Percentiles rank a stretch among this genome's conserved stretches.
Evolutionary conservation across 225 moss, liverwort and hornwort species (phyloP).

Genomic region (Takakia lepidozioides): DNA sequence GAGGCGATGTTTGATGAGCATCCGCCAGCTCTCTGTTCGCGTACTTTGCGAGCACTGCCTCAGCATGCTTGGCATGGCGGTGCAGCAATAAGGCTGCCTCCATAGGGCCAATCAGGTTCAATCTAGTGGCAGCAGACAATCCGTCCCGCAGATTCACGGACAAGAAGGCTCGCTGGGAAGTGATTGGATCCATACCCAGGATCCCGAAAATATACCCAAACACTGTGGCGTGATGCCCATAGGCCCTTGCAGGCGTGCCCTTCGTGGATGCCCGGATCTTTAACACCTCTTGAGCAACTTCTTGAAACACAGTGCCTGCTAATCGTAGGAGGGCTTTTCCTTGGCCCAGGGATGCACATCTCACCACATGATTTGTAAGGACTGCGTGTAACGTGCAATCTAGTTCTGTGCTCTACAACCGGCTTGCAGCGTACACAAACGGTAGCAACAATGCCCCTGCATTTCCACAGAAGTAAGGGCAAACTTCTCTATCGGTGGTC

Average conservation of each 20-base stretch:
- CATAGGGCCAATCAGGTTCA: constrained; percentile 83
- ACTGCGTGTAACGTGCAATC: constrained; percentile 66
- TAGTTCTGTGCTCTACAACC: constrained; percentile 23
- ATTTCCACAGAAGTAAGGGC: constrained; percentile 54
- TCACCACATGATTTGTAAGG: constrained; percentile 77
- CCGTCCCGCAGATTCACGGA: constrained; percentile 72
- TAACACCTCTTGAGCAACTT: constrained; percentile 55
- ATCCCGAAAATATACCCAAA: constrained; percentile 76
- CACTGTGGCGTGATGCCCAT: constrained; percentile 73
- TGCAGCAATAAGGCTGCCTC: constrained; percentile 84
- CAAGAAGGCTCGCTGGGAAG: constrained; percentile 72
- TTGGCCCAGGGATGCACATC: constrained; percentile 70
- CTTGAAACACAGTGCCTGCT: constrained; percentile 51
- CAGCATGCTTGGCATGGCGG: constrained; percentile 46
- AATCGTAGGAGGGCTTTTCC: constrained; percentile 75
- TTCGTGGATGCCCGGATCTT: constrained; percentile 47
- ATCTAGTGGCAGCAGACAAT: constrained; percentile 74
- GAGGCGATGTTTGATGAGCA: constrained; percentile 65
- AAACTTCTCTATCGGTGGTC: constrained; percentile 61
- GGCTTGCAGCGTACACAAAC: constrained; percentile 48
- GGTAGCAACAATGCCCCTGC: constrained; percentile 65
- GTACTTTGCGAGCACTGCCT: constrained; percentile 55
- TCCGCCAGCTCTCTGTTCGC: constrained; percentile 49
- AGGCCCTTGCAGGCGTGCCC: constrained; percentile 31
- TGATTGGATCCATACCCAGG: constrained; percentile 46